These are phyloP conservation scores for Diaporthe humulicola DNA, from an alignment of 2,329 filamentous ascomycete species.

Conservation along the genomic window DNA sequence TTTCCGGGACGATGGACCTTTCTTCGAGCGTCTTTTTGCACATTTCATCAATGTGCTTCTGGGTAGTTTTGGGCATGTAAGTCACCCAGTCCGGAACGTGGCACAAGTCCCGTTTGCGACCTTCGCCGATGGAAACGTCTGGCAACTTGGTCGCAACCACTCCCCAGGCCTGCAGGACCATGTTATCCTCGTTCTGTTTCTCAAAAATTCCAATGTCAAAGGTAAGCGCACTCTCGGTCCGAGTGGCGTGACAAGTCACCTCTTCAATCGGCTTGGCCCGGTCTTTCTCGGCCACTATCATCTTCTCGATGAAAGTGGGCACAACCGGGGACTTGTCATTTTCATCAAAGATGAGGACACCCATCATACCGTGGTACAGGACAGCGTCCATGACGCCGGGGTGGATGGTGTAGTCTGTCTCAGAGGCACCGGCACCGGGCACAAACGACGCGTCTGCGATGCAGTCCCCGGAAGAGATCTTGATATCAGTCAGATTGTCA, in stretches of 20 bases:
- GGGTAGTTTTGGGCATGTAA: neutral
- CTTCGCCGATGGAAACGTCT: neutral
- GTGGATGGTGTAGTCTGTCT: conserved; percentile 41
- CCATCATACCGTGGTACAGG: conserved; percentile 35
- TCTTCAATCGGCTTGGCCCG: neutral
- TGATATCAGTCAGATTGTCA: neutral
- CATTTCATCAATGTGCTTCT: neutral
- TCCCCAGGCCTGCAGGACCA: conserved; percentile 27
- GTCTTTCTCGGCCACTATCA: conserved; percentile 14
- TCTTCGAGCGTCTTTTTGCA: neutral
- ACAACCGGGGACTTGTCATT: conserved; percentile 23
- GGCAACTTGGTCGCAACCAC: neutral
- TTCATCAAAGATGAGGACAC: neutral
- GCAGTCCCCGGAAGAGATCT: neutral
- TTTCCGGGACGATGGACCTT: neutral
- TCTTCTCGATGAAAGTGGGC: conserved; percentile 15
- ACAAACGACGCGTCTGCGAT: neutral
- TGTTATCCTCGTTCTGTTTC: conserved; percentile 7
- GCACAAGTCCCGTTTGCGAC: neutral
- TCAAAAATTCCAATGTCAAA: conserved; percentile 28
- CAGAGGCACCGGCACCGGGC: neutral
- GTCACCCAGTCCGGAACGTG: neutral
- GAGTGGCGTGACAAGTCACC: neutral
- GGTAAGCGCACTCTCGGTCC: neutral
- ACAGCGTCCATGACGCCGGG: conserved; percentile 45